Percentiles rank a stretch among this genome's conserved stretches.
Conservation (phyloP, 164 flowering plant species). For the Berberis vulgaris region DNA sequence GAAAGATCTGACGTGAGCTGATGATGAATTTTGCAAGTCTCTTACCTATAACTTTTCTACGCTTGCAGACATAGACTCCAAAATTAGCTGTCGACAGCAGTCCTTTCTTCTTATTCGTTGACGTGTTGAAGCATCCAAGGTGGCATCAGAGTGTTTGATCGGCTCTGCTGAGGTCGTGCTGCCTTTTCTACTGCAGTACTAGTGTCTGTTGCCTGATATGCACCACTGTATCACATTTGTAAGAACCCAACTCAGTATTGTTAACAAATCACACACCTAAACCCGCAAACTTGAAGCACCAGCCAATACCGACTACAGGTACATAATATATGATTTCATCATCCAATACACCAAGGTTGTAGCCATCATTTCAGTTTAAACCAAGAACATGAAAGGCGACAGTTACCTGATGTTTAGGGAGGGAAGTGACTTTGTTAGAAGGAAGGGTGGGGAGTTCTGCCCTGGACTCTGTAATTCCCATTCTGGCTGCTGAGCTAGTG, state of each 20-base stretch:
- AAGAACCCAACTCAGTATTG: too few relatives aligned
- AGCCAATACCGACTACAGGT: too few relatives aligned
- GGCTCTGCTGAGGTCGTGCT: neutral
- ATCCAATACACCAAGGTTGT: too few relatives aligned
- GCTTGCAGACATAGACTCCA: neutral
- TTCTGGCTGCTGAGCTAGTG: slow-evolving; percentile 17
- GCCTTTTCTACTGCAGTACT: slow-evolving; percentile 7
- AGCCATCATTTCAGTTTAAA: too few relatives aligned
- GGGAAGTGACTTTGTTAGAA: slow-evolving; percentile 17
- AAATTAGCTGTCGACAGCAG: neutral
- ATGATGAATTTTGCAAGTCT: neutral
- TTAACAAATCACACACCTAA: too few relatives aligned
- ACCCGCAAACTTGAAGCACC: too few relatives aligned
- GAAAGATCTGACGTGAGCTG: neutral
- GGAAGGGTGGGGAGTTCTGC: slow-evolving; percentile 17
- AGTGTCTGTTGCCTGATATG: neutral
- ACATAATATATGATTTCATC: too few relatives aligned
- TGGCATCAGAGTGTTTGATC: slow-evolving; percentile 6
- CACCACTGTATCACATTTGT: neutral
- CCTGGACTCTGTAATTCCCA: slow-evolving; percentile 18
- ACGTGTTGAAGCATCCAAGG: slow-evolving; percentile 11
- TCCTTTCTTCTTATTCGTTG: neutral
- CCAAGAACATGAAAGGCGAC: neutral
- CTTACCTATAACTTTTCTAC: neutral
- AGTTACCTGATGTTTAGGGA: slow-evolving; percentile 29